Percentiles rank a stretch among this genome's conserved stretches.
phyloP scores from a whole-genome alignment of 1,139 yeast species.

The Yamadazyma friedrichii region DNA sequence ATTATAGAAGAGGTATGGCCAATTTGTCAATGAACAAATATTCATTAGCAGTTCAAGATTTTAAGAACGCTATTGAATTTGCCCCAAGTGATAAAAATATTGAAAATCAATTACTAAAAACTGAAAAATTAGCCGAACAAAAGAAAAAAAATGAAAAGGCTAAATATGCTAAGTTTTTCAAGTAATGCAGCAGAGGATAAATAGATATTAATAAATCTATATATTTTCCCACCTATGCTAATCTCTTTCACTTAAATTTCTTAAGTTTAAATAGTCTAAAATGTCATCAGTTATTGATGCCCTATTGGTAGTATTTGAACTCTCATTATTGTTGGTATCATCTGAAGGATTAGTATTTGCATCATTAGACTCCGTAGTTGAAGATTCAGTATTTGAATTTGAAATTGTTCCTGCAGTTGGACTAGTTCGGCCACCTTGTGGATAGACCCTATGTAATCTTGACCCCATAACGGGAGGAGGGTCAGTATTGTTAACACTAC shows the following conservation, averaged over 20 bases:
- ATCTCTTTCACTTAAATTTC: slow-evolving; percentile 20
- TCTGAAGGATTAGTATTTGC: not conserved
- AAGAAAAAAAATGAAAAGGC: slow-evolving; percentile 50
- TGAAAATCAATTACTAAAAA: slow-evolving; percentile 37
- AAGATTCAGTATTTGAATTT: not conserved
- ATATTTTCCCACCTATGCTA: slow-evolving; percentile 2
- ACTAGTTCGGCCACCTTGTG: not conserved
- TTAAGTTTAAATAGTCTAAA: slow-evolving; percentile 27
- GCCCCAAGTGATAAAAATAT: slow-evolving; percentile 55
- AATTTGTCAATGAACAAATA: slow-evolving; percentile 41
- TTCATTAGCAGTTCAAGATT: slow-evolving; percentile 49
- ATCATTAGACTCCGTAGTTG: not conserved
- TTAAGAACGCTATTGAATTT: slow-evolving; percentile 41
- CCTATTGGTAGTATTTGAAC: not conserved
- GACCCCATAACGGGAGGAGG: not conserved
- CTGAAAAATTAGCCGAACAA: slow-evolving; percentile 36
- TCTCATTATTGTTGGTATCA: not conserved
- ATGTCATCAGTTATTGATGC: slow-evolving; percentile 17
- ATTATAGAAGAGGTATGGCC: slow-evolving; percentile 60
- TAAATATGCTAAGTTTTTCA: slow-evolving; percentile 59
- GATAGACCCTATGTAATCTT: not conserved
- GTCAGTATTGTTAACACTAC: not conserved
- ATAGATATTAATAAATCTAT: not conserved
- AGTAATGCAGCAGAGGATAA: too few species aligned
- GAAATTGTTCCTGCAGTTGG: not conserved